These are phyloP conservation scores for Corymbia citriodora DNA, from an alignment of 441 rosid species.

Conservation along the genomic window DNA sequence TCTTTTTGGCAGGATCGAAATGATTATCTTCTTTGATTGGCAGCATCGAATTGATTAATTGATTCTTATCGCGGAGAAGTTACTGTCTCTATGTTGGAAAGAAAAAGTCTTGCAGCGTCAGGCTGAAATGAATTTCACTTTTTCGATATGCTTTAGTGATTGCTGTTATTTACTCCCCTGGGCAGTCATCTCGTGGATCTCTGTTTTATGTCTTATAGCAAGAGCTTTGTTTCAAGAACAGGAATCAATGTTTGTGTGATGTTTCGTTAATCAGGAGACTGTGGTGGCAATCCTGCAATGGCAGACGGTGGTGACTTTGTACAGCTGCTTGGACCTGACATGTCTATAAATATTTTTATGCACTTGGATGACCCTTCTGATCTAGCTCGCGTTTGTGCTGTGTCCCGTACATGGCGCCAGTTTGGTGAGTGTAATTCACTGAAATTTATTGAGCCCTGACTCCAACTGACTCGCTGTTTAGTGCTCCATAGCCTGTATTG, in stretches of 20 bases:
- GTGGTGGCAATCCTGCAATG: conserved; percentile 14
- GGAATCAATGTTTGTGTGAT: background rate
- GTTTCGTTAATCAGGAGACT: background rate
- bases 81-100: background rate
- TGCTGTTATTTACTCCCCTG: background rate
- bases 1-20: background rate
- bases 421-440: conserved; percentile 20
- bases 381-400: conserved; percentile 32
- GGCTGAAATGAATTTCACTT: background rate
- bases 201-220: background rate
- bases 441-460: background rate
- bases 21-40: background rate
- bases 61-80: background rate
- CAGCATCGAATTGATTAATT: background rate
- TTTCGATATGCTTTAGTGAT: background rate
- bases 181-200: background rate
- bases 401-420: conserved; percentile 36
- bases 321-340: conserved; percentile 30
- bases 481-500: background rate
- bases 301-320: conserved; percentile 28
- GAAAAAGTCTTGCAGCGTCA: background rate
- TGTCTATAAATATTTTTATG: conserved; percentile 26
- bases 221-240: background rate
- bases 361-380: conserved; percentile 48
- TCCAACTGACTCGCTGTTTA: background rate